Percentiles rank a stretch among this genome's conserved stretches.
These are phyloP conservation scores for Phytophthora sojae DNA, from an alignment of 352 stramenopile genomes.

Conservation along the genomic window DNA sequence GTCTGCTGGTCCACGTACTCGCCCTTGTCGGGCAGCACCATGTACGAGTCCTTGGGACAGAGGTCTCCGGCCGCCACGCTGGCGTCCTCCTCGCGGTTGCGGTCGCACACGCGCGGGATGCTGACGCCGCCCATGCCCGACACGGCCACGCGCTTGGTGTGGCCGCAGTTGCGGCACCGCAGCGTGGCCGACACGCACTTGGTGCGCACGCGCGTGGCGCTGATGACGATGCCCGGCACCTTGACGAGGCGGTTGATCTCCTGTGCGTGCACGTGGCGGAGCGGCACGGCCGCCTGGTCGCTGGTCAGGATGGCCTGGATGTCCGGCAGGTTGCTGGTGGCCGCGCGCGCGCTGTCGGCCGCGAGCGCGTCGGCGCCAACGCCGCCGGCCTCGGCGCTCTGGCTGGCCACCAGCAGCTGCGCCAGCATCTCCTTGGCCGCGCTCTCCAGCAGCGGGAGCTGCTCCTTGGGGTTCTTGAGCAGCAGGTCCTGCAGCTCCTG, in stretches of 20 bases:
- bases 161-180: conserved; percentile 90
- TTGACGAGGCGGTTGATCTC: conserved; percentile 93
- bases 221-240: conserved; percentile 98
- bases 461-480: conserved; percentile 85
- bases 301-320: conserved; percentile 88
- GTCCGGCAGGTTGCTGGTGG: conserved; percentile 52
- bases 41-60: conserved; percentile 93
- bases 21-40: conserved; percentile 94
- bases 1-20: conserved; percentile 98
- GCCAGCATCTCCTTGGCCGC: conserved; percentile 83
- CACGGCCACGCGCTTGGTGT: conserved; percentile 72
- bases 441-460: conserved; percentile 86
- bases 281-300: conserved; percentile 69
- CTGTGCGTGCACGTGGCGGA: conserved; percentile 88
- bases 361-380: too few species aligned
- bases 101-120: conserved; percentile 89
- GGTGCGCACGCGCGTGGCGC: conserved; percentile 92
- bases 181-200: conserved; percentile 93
- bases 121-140: conserved; percentile 74
- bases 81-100: conserved; percentile 62
- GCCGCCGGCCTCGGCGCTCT: too few species aligned
- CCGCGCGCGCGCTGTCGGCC: too few species aligned
- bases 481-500: conserved; percentile 87
- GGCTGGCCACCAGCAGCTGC: conserved; percentile 55
- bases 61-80: conserved; percentile 42